These are phyloP conservation scores for Penicillium olsonii DNA, from an alignment of 2,329 filamentous ascomycete species.

Conservation along the genomic window DNA sequence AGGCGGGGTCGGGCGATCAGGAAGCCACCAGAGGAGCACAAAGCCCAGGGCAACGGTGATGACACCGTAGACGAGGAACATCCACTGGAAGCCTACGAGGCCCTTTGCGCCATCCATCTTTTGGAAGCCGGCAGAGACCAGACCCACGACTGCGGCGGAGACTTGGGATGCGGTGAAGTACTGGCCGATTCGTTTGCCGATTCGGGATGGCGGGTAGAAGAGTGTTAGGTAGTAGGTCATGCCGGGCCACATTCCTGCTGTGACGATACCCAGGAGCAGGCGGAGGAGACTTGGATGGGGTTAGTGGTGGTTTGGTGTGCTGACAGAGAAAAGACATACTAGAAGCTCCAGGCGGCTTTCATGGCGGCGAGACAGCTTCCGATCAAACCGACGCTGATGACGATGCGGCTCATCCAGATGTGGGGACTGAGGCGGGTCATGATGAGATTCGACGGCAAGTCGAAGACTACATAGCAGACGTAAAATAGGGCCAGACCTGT, in stretches of 20 bases:
- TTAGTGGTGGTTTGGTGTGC: constrained; percentile 6
- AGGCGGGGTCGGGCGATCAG: constrained; percentile 75
- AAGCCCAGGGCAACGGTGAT: constrained; percentile 72
- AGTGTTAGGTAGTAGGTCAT: constrained; percentile 92
- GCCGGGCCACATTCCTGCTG: constrained; percentile 92
- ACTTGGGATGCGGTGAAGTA: constrained; percentile 90
- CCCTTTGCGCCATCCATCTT: constrained; percentile 79
- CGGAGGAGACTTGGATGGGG: constrained; percentile 61
- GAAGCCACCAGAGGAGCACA: constrained; percentile 82
- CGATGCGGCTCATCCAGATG: constrained; percentile 90
- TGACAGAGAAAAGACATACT: constrained; percentile 50
- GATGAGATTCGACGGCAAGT: constrained; percentile 82
- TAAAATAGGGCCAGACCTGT: constrained; percentile 87
- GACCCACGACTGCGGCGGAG: constrained; percentile 82
- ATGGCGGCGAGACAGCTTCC: constrained; percentile 83
- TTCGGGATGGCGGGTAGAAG: constrained; percentile 85
- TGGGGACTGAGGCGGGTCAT: constrained; percentile 85
- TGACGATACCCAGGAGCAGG: constrained; percentile 80
- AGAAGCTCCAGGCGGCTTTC: constrained; percentile 79
- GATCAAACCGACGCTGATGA: constrained; percentile 81
- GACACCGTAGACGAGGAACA: constrained; percentile 87
- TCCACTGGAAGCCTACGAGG: constrained; percentile 67
- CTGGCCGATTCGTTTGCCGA: constrained; percentile 82
- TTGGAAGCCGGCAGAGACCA: constrained; percentile 89
- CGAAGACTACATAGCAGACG: constrained; percentile 87